Evolutionary conservation across 306 rosid species (phyloP), one percentile per base, ranked within the genome.

Genomic region (Myrica gale): DNA sequence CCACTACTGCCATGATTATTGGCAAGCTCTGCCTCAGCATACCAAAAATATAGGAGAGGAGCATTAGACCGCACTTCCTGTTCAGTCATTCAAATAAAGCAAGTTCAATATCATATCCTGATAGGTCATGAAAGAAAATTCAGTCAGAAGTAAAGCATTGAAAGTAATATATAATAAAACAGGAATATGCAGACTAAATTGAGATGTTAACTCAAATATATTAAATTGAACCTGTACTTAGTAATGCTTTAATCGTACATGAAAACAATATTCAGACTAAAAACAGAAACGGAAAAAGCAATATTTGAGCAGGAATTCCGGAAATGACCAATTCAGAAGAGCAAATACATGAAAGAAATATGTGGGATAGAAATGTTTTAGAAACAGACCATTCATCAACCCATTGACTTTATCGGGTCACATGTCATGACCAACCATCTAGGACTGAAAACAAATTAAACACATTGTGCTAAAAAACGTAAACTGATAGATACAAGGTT

Each of bases 1-100:
- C 26, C 16, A 68, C 81, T 69, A 63, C 60, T 41, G 10, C 47
- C 73, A 66, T 80, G 68, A 63, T 78, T 75, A 76, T 79, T 84
- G 5, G 84, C 93, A 80, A 92, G 88, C 86, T 94, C 98, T 68
- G 77, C 77, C 85, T 94, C 97, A 58, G 96, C 98, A 89, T 92
- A 94, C 98, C 98, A 94, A 79, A 90, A 88, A 79, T 89, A 86
- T 42, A 94, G 81, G 85, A 92, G 95, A 80, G 95, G 79, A 74
- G 89, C 89, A 80, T 55, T 87, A 62, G 93, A 81, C 83, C 65
- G 85, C 56, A 78, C 83, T 84, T 89, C 96, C 98, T 94, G 82
- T 74, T 72, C 82, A 80, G 43, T 62, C 62, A 68, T 79, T 44
- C 26, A 72, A 79, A 12, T 39, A 68, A 73, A 74, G 68, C 57